Conservation (phyloP, 1,284 basidiomycete genomes). For the Puccinia novopanici region DNA sequence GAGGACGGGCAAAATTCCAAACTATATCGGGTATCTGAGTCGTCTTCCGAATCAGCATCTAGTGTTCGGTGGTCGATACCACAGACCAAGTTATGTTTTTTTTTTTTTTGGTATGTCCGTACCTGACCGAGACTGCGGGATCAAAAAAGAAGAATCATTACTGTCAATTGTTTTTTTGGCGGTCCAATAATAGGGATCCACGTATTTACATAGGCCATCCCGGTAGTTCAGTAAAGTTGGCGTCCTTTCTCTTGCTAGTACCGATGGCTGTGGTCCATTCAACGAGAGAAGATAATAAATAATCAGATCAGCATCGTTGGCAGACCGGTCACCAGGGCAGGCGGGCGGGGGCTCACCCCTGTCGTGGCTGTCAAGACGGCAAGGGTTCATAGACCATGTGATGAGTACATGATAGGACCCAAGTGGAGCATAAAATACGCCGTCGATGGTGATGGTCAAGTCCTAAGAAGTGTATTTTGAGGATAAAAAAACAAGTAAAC, state of each 20-base stretch:
- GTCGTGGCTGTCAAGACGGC: background rate
- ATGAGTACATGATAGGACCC: background rate
- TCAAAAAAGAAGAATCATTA: background rate
- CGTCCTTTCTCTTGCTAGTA: constrained; percentile 3
- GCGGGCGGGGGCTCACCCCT: constrained; percentile 28
- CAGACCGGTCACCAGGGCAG: background rate
- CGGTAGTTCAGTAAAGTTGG: constrained; percentile 8
- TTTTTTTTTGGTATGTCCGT: background rate
- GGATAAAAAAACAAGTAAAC: background rate
- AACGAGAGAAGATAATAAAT: background rate
- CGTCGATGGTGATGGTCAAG: background rate
- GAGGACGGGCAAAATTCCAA: background rate
- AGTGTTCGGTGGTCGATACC: too few relatives aligned
- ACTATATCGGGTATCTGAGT: constrained; percentile 6
- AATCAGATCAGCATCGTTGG: background rate
- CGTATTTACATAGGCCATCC: constrained; percentile 19
- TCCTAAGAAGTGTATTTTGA: background rate
- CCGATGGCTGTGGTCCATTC: constrained; percentile 9
- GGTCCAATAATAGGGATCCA: background rate
- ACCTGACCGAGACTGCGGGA: constrained; percentile 23
- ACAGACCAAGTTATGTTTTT: background rate
- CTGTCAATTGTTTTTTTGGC: background rate
- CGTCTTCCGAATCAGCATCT: background rate
- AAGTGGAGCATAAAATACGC: background rate
- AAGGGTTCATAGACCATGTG: background rate